Evolutionary conservation across 257 asterid species (phyloP).

Genomic region (Osmanthus fragrans): DNA sequence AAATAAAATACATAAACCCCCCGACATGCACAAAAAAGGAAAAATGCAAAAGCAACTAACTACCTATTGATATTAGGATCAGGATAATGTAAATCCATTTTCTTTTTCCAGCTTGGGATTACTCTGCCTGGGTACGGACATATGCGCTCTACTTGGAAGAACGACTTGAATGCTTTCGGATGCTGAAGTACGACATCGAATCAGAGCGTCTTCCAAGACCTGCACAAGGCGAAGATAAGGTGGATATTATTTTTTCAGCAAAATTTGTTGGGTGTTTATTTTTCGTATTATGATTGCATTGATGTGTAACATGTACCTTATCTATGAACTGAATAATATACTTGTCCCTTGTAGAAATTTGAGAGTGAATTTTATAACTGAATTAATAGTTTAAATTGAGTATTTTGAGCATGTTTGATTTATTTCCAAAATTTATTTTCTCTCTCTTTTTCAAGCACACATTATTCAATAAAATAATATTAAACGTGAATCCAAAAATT

Average conservation of each 20-base stretch:
- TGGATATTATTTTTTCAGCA: background rate
- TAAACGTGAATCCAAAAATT: too few relatives aligned
- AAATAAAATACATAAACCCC: background rate
- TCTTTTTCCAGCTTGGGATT: constrained; percentile 53
- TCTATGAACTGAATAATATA: background rate
- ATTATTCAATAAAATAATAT: too few relatives aligned
- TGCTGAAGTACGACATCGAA: constrained; percentile 55
- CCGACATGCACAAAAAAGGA: background rate
- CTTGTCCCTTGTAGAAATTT: background rate
- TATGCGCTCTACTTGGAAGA: constrained; percentile 63
- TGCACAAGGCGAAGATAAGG: constrained; percentile 58
- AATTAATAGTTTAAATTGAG: too few relatives aligned
- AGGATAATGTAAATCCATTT: background rate
- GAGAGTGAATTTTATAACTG: background rate
- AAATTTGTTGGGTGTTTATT: background rate
- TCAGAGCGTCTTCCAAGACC: constrained; percentile 58
- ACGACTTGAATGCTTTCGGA: constrained; percentile 59
- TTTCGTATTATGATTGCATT: background rate
- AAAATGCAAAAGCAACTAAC: background rate
- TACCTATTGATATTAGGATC: background rate
- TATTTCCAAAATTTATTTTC: too few relatives aligned
- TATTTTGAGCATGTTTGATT: too few relatives aligned
- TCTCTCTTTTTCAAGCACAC: too few relatives aligned
- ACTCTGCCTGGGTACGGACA: constrained; percentile 60
- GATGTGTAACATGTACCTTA: background rate